Percentiles rank a stretch among this genome's conserved stretches.
Conservation (phyloP, 2,329 filamentous ascomycete genomes). For the Blumeriella jaapii region DNA sequence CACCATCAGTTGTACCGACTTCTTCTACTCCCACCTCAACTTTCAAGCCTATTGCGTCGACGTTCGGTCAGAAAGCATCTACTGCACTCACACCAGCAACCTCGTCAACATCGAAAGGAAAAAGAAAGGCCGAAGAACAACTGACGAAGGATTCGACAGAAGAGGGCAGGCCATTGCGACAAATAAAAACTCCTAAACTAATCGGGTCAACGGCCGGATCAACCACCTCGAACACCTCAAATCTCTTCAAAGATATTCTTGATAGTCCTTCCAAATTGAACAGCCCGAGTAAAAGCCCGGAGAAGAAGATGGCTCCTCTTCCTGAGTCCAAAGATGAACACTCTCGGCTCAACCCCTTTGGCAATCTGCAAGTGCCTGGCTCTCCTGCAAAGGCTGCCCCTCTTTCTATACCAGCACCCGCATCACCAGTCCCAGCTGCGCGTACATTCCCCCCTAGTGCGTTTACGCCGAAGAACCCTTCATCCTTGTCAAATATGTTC, state of each 20-base stretch:
- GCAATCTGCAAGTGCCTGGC: constrained; percentile 14
- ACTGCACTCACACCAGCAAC: constrained; percentile 1
- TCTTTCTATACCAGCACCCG: constrained; percentile 5
- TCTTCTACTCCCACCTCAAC: too few relatives aligned
- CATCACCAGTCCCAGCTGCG: constrained; percentile 2
- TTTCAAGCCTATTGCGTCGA: too few relatives aligned
- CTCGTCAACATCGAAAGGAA: constrained; percentile 16
- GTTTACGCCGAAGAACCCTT: background rate
- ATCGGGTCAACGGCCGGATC: constrained; percentile 19
- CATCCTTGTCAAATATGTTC: constrained; percentile 2
- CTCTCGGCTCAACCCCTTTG: constrained; percentile 24
- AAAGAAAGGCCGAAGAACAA: constrained; percentile 25
- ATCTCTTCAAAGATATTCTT: constrained; percentile 25
- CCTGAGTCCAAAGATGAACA: constrained; percentile 10
- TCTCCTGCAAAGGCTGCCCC: constrained; percentile 9
- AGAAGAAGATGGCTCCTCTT: constrained; percentile 14
- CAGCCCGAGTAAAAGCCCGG: constrained; percentile 8
- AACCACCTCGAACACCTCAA: constrained; percentile 25
- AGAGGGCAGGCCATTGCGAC: constrained; percentile 16
- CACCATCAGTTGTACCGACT: too few relatives aligned
- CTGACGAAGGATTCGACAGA: constrained; percentile 22
- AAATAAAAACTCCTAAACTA: constrained; percentile 13
- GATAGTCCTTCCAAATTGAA: constrained; percentile 17
- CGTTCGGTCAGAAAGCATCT: too few relatives aligned
- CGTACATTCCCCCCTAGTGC: background rate